These are phyloP conservation scores for Termitomyces sp. DNA, from an alignment of 768 basidiomycete genomes.

Conservation along the genomic window DNA sequence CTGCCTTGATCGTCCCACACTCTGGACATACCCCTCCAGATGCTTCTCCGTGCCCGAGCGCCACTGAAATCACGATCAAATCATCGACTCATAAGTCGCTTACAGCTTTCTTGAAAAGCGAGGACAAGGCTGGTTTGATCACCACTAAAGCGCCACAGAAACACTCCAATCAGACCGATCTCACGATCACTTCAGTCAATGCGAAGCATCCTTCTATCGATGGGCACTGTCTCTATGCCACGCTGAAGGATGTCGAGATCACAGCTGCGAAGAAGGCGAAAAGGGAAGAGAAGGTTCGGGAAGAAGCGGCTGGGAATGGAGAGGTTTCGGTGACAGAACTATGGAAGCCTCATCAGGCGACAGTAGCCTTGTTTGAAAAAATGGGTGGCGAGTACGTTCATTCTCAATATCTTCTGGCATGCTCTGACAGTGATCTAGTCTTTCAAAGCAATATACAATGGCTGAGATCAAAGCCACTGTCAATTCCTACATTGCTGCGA, in stretches of 20 bases:
- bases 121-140: conserved; percentile 72
- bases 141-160: conserved; percentile 64
- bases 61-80: conserved; percentile 65
- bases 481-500: conserved; percentile 57
- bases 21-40: conserved; percentile 14
- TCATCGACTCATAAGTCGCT: conserved; percentile 80
- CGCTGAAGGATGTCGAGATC: conserved; percentile 62
- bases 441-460: conserved; percentile 49
- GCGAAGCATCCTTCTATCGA: conserved; percentile 52
- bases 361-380: conserved; percentile 57
- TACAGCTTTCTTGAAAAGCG: conserved; percentile 71
- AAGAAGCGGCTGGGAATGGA: conserved; percentile 33
- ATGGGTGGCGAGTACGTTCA: conserved; percentile 57
- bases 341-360: conserved; percentile 70
- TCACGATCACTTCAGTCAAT: conserved; percentile 53
- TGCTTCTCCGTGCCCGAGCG: conserved; percentile 28
- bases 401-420: not conserved
- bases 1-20: conserved; percentile 34
- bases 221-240: conserved; percentile 49
- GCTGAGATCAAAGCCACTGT: conserved; percentile 55
- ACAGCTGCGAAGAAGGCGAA: conserved; percentile 59
- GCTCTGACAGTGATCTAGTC: conserved; percentile 30
- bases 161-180: conserved; percentile 45
- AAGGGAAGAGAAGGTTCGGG: conserved; percentile 49
- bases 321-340: conserved; percentile 63